These are phyloP conservation scores for Cenococcum geophilum DNA, from an alignment of 495 filamentous ascomycete species.

Conservation along the genomic window DNA sequence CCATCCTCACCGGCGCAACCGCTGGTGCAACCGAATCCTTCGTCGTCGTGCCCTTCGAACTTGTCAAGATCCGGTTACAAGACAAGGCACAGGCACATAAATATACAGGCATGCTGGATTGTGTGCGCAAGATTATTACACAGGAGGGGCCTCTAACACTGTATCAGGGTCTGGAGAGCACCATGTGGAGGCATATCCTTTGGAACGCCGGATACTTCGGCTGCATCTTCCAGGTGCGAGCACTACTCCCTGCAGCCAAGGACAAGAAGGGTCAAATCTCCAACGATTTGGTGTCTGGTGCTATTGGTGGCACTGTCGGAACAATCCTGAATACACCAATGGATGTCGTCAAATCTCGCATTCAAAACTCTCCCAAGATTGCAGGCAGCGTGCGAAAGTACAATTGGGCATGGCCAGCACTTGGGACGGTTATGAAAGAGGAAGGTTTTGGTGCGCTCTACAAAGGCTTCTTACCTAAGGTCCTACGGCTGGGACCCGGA, in stretches of 20 bases:
- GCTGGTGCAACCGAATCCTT: constrained; percentile 95
- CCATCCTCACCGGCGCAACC: constrained; percentile 84
- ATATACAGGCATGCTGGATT: constrained; percentile 91
- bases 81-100: constrained; percentile 90
- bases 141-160: constrained; percentile 80
- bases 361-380: constrained; percentile 84
- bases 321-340: constrained; percentile 94
- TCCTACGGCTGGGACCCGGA: constrained; percentile 78
- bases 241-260: constrained; percentile 67
- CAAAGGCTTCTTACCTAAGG: constrained; percentile 97
- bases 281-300: constrained; percentile 83
- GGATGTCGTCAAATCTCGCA: constrained; percentile 96
- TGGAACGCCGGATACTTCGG: constrained; percentile 99
- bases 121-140: constrained; percentile 74
- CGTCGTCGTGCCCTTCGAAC: constrained; percentile 90
- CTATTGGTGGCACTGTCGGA: constrained; percentile 82
- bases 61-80: constrained; percentile 94
- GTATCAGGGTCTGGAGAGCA: constrained; percentile 95
- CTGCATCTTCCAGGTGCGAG: constrained; percentile 92
- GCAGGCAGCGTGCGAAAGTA: constrained; percentile 80
- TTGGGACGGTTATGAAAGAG: constrained; percentile 81
- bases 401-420: constrained; percentile 90
- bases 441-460: constrained; percentile 90
- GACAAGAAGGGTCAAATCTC: constrained; percentile 73
- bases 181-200: constrained; percentile 91